Evolutionary conservation across 148 eudicot species (phyloP), one percentile per base, ranked within the genome.

Genomic region (Amaranthus palmeri): DNA sequence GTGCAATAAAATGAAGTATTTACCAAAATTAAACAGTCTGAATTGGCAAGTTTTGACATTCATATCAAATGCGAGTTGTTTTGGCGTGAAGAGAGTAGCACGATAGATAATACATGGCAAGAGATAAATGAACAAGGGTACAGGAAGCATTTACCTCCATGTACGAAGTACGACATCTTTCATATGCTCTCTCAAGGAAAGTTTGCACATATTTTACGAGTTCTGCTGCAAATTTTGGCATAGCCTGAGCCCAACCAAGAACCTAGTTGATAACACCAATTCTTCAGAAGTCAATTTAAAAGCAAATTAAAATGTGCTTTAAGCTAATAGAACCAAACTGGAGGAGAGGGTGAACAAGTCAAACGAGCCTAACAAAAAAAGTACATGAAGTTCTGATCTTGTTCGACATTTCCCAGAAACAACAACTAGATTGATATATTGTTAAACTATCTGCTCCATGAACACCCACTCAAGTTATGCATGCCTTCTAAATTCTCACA

Each of bases 81-180:
- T 25, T 25, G 36, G 36, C 36, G 2, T 25, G 36, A 25, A 25
- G 36, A 25, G 36, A 25, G 36, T 25, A 25, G 36, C 36, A 25
- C 36, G 10, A 44, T 6, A 49, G 36, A 46, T 13, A n/a, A 42
- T 51, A 9, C 12, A 73, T 43, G 47, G 10, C 25, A 79, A 49
- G 17, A 5, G 48, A 72, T 8, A 9, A 42, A 72, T 8, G 9
- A 47, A 45, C 15, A 63, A 50, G 52, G 42, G 15, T 12, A 51
- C 17, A 54, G 57, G 47, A 80, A 71, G 71, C 69, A 56, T 76
- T 54, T 76, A 80, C 99, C 99, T 96, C 99, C 88, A 84, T 96
- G 67, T 96, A 96, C 64, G 99, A 92, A 73, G 97, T 85, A 65
- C 99, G 96, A 58, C 99, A 96, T 88, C 99, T 96, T 90, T 96